phyloP scores from a whole-genome alignment of 495 filamentous ascomycete species.

The Podospora sp. region DNA sequence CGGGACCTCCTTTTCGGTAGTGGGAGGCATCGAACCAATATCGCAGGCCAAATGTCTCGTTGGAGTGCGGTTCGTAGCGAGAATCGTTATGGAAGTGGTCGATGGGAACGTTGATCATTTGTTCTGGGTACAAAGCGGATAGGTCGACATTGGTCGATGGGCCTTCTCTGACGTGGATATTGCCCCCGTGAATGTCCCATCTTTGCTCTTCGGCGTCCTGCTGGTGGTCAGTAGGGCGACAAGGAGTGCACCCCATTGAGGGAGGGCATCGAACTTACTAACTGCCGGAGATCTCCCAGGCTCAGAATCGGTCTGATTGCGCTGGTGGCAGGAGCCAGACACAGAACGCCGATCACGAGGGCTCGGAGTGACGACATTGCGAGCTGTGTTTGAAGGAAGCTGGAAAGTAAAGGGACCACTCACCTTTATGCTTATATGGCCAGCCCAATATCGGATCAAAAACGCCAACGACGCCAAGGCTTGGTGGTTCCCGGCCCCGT shows the following conservation, averaged over 20 bases:
- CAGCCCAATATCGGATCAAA: background rate
- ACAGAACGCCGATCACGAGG: conserved; percentile 16
- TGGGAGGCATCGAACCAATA: conserved; percentile 73
- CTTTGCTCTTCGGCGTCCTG: too few relatives aligned
- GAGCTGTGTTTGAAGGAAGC: background rate
- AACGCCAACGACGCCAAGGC: background rate
- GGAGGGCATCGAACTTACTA: background rate
- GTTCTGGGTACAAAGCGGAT: conserved; percentile 31
- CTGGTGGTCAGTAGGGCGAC: too few relatives aligned
- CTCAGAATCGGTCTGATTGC: background rate
- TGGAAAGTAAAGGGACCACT: background rate
- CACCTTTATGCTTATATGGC: background rate
- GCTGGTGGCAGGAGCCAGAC: conserved; percentile 3
- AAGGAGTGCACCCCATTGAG: too few relatives aligned
- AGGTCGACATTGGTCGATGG: conserved; percentile 7
- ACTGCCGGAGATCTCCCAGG: background rate
- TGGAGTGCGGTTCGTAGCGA: conserved; percentile 66
- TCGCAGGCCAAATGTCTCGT: conserved; percentile 61
- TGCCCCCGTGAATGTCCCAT: too few relatives aligned
- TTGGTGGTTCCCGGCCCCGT: background rate
- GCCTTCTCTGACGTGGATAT: background rate
- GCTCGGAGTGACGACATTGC: conserved; percentile 23
- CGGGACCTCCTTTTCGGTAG: conserved; percentile 70
- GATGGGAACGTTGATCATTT: conserved; percentile 67
- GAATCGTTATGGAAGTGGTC: conserved; percentile 78